These are phyloP conservation scores for Helotiales sp. DNA, from an alignment of 2,329 filamentous ascomycete genomes.

Conservation along the genomic window DNA sequence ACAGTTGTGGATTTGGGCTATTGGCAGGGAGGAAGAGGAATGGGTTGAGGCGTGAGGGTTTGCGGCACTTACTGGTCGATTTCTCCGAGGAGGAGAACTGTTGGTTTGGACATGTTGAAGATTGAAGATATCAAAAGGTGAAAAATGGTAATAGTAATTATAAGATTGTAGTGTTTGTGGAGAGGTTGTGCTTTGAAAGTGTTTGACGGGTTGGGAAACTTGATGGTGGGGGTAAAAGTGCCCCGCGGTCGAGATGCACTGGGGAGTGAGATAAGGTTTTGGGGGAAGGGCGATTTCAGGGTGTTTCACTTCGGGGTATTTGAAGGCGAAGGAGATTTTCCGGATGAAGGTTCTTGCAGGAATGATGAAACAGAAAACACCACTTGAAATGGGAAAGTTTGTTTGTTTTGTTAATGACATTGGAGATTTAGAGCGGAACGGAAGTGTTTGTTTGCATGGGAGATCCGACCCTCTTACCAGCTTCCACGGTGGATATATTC, in stretches of 20 bases:
- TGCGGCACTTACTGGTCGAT: conserved; percentile 64
- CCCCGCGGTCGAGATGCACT: conserved; percentile 28
- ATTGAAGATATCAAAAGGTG: conserved; percentile 15
- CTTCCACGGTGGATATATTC: neutral
- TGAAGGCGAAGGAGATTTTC: neutral
- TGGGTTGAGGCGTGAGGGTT: conserved; percentile 9
- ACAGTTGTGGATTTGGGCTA: neutral
- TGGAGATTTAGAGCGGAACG: neutral
- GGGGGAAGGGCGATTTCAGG: conserved; percentile 7
- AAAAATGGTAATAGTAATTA: conserved; percentile 3
- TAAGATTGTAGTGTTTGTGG: conserved; percentile 9
- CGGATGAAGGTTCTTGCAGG: neutral
- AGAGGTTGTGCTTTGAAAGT: conserved; percentile 6
- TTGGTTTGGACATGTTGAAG: conserved; percentile 52
- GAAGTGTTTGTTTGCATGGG: neutral
- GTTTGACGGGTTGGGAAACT: neutral
- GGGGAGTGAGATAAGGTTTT: conserved; percentile 27
- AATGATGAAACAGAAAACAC: neutral
- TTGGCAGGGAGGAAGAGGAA: neutral
- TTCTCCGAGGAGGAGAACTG: conserved; percentile 65
- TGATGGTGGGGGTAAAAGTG: conserved; percentile 35
- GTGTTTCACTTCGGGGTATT: neutral
- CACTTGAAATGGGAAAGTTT: neutral
- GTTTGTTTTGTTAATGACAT: neutral
- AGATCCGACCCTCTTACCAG: conserved; percentile 2